Evolutionary conservation across 257 asterid species (phyloP), one percentile per base, ranked within the genome.

Genomic region (Petunia axillaris): DNA sequence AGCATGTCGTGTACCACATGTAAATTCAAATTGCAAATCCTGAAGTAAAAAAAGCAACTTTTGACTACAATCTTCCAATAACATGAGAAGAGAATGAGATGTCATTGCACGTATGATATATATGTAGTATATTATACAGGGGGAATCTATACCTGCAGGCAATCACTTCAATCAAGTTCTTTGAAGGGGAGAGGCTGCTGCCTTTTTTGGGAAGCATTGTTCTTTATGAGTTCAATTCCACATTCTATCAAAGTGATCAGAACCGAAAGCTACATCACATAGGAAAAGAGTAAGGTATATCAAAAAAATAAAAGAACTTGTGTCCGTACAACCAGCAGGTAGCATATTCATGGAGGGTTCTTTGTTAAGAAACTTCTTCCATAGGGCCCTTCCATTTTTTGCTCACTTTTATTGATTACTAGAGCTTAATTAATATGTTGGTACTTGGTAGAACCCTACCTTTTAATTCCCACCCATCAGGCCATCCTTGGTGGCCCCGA

Each of bases 11-110:
- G 44, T 62, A 35, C 36, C 74, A 65, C 74, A 65, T 13, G 74
- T 68, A 11, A 63, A 63, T 63, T 63, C 16, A 4, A 25, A 53
- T 53, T 53, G 58, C 58, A 53, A 53, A 53, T 10, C 3, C 58
- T 35, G 44, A 36, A 25, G 44, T 35, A 63, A 63, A 63, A 35
- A 36, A 58, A 8, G 63, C 66, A 82, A 44, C 78, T 81, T 79
- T 84, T 84, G 77, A 84, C 86, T 80, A 58, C 25, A 79, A 55
- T 79, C 66, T 60, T 59, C 88, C 84, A 82, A 79, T 85, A 36
- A 64, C 11, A 58, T 65, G 48, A 76, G 52, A 75, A 76, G 2
- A 75, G 83, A 82, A 82, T 79, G 80, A 79, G 13, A 43, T 82
- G 81, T 43, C 75, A 67, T 67, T 37, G 75, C 55, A 67, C 55